Conservation (phyloP, 1,284 basidiomycete genomes). For the Malassezia nana region DNA sequence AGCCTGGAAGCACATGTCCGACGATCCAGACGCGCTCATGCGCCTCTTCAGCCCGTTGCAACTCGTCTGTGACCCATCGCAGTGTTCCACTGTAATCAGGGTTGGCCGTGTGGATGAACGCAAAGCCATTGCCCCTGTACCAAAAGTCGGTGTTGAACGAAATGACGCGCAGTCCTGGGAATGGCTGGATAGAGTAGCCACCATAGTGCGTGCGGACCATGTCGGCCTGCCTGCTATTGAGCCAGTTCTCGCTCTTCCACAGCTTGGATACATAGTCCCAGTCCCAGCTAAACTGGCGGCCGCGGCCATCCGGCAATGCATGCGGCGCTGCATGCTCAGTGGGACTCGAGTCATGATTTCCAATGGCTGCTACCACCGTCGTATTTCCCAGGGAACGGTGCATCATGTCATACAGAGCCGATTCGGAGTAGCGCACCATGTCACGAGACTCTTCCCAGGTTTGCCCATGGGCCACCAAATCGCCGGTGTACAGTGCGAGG, state of each 20-base stretch:
- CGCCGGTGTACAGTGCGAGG: constrained; percentile 65
- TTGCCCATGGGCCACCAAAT: constrained; percentile 56
- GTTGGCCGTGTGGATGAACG: constrained; percentile 64
- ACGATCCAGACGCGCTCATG: constrained; percentile 59
- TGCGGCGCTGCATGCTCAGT: constrained; percentile 30
- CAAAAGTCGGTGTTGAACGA: constrained; percentile 62
- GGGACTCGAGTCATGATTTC: constrained; percentile 41
- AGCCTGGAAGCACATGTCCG: constrained; percentile 67
- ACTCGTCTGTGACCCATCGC: constrained; percentile 66
- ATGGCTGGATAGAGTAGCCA: constrained; percentile 62
- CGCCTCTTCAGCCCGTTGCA: constrained; percentile 52
- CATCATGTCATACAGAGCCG: constrained; percentile 34
- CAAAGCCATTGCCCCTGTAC: constrained; percentile 56
- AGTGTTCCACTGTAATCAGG: constrained; percentile 66
- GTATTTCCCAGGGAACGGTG: constrained; percentile 27
- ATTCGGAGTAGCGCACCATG: constrained; percentile 36
- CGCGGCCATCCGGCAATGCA: constrained; percentile 28
- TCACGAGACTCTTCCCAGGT: constrained; percentile 34
- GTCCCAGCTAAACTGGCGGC: constrained; percentile 37
- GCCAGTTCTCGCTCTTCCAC: constrained; percentile 56
- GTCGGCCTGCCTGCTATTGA: constrained; percentile 56
- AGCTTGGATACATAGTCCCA: constrained; percentile 32
- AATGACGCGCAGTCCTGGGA: constrained; percentile 62
- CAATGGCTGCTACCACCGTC: constrained; percentile 39
- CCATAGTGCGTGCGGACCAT: constrained; percentile 62